Percentiles rank a stretch among this genome's conserved stretches.
These are phyloP conservation scores for Neurospora sp. DNA, from an alignment of 495 filamentous ascomycete genomes.

Conservation along the genomic window DNA sequence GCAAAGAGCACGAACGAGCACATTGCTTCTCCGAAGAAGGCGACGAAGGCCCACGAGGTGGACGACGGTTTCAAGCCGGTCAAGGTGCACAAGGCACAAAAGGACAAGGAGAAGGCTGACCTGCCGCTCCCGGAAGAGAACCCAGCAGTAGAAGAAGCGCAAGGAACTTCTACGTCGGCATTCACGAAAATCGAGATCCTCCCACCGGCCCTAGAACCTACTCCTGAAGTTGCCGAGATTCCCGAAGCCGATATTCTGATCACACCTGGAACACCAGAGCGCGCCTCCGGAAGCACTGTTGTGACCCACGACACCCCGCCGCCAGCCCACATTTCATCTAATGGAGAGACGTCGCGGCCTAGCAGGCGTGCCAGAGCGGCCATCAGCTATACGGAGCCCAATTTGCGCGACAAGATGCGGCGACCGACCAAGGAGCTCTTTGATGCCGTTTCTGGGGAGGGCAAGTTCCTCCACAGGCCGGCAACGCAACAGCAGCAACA, in stretches of 20 bases:
- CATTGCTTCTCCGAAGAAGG: conserved; percentile 32
- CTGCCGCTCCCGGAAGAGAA: not conserved
- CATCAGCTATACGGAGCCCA: conserved; percentile 81
- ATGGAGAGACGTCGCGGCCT: conserved; percentile 43
- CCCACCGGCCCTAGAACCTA: conserved; percentile 6
- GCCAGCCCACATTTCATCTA: conserved; percentile 42
- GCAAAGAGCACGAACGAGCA: conserved; percentile 39
- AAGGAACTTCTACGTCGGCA: not conserved
- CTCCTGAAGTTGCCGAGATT: conserved; percentile 12
- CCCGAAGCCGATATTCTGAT: conserved; percentile 24
- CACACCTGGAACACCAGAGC: conserved; percentile 23
- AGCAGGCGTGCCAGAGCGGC: conserved; percentile 53
- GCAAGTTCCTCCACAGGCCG: conserved; percentile 29
- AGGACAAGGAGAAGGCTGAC: conserved; percentile 1
- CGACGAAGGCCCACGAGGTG: conserved; percentile 13
- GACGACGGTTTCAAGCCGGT: conserved; percentile 5
- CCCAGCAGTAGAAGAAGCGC: conserved; percentile 6
- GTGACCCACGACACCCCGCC: conserved; percentile 43
- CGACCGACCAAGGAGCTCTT: conserved; percentile 64
- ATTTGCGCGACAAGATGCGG: conserved; percentile 78
- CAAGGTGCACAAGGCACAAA: conserved; percentile 11
- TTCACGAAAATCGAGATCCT: conserved; percentile 17
- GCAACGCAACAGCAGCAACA: not conserved
- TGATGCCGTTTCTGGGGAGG: conserved; percentile 56
- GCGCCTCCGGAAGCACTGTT: conserved; percentile 7